These are phyloP conservation scores for Calocybe cyanea DNA, from an alignment of 768 basidiomycete genomes.

Conservation along the genomic window DNA sequence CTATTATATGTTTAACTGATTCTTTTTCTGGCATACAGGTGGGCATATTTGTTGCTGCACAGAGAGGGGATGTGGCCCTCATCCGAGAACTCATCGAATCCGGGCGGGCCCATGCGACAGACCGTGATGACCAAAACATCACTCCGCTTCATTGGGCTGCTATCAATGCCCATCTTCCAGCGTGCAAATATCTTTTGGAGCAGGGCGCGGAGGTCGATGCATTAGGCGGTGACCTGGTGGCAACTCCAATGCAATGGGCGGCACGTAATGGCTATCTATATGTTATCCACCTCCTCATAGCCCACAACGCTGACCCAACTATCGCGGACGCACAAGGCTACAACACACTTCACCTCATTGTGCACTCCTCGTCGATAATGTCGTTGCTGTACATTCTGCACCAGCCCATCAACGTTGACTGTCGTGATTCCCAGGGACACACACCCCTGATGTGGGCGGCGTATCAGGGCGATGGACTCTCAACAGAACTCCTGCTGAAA, in stretches of 20 bases:
- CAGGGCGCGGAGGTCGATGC: conserved; percentile 95
- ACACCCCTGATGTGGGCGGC: conserved; percentile 98
- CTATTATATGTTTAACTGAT: neutral
- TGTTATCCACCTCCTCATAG: conserved; percentile 87
- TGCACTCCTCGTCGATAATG: conserved; percentile 94
- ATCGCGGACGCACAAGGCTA: conserved; percentile 93
- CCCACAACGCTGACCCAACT: conserved; percentile 89
- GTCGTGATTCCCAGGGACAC: conserved; percentile 87
- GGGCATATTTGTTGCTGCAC: conserved; percentile 81
- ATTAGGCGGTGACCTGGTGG: conserved; percentile 88
- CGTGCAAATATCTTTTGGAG: conserved; percentile 83
- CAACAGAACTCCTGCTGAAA: conserved; percentile 84
- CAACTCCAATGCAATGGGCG: conserved; percentile 98
- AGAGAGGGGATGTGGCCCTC: conserved; percentile 73
- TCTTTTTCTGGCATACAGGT: conserved; percentile 27
- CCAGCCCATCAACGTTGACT: conserved; percentile 91
- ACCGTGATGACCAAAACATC: conserved; percentile 87
- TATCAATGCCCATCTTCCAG: conserved; percentile 91
- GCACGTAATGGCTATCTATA: conserved; percentile 96
- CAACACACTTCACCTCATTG: conserved; percentile 93
- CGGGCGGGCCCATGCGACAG: conserved; percentile 65
- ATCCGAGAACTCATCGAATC: conserved; percentile 68
- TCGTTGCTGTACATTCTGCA: conserved; percentile 88
- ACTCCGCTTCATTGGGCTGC: conserved; percentile 98
- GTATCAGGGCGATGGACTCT: conserved; percentile 96